Conservation (phyloP, 2,329 filamentous ascomycete species). For the Claviceps sp. region DNA sequence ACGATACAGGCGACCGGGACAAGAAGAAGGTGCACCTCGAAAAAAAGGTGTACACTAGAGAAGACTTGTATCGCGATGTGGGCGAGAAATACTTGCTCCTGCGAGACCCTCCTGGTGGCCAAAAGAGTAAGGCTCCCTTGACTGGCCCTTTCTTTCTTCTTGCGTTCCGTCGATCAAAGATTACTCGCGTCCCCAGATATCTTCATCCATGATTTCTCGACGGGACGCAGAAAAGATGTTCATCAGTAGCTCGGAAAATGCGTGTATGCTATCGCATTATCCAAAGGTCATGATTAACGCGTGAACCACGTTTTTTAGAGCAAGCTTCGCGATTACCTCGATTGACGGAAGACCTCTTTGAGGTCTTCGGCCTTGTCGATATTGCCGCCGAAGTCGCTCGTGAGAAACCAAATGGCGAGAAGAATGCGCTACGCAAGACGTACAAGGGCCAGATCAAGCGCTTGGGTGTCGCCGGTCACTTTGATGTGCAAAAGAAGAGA, state of each 20-base stretch:
- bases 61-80: constrained; percentile 52
- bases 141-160: constrained; percentile 14
- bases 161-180: constrained; percentile 7
- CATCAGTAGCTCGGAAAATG: not conserved
- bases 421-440: constrained; percentile 53
- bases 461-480: constrained; percentile 46
- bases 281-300: constrained; percentile 26
- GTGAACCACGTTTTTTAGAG: constrained; percentile 25
- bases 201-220: constrained; percentile 10
- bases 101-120: constrained; percentile 15
- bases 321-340: constrained; percentile 34
- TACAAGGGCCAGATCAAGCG: constrained; percentile 58
- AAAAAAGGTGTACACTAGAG: constrained; percentile 46
- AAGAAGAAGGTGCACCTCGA: constrained; percentile 51
- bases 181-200: not conserved
- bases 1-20: constrained; percentile 41
- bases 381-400: constrained; percentile 50
- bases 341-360: constrained; percentile 44
- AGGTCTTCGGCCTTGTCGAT: constrained; percentile 39
- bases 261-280: constrained; percentile 11
- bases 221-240: constrained; percentile 2
- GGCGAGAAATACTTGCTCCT: constrained; percentile 54
- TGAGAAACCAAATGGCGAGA: constrained; percentile 50
- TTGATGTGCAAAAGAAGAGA: constrained; percentile 44
- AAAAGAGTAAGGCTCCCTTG: constrained; percentile 51